phyloP scores from a whole-genome alignment of 2,329 filamentous ascomycete species.

The Microcyclosporella mali region DNA sequence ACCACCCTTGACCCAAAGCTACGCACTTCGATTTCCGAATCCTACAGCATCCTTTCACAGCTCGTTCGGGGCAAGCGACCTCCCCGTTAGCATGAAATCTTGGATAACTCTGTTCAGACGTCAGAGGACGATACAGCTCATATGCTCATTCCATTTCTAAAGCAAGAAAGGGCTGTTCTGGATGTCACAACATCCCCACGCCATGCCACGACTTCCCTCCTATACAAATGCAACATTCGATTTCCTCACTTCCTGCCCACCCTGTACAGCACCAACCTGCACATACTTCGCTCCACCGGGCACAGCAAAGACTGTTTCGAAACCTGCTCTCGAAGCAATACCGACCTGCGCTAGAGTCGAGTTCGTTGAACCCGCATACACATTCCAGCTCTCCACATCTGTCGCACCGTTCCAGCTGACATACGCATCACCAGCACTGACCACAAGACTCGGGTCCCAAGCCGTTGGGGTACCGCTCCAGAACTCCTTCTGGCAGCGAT shows the following conservation, averaged over 20 bases:
- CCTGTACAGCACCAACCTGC: slow-evolving; percentile 43
- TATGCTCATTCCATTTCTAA: too few relatives aligned
- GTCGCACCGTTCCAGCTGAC: slow-evolving; percentile 29
- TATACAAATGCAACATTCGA: too few relatives aligned
- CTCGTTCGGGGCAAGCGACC: too few relatives aligned
- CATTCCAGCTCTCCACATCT: slow-evolving; percentile 23
- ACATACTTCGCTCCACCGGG: slow-evolving; percentile 10
- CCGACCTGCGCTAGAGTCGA: slow-evolving; percentile 4
- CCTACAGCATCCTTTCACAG: too few relatives aligned
- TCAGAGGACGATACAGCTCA: too few relatives aligned
- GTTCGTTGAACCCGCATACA: slow-evolving; percentile 14
- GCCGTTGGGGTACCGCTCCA: slow-evolving; percentile 20
- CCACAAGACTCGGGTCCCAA: slow-evolving; percentile 1
- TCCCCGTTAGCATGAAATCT: too few relatives aligned
- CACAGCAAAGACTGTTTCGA: slow-evolving; percentile 20
- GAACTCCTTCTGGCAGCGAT: slow-evolving; percentile 19
- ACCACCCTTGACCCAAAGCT: too few relatives aligned
- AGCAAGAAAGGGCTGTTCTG: too few relatives aligned
- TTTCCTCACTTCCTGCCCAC: slow-evolving; percentile 8
- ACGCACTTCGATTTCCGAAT: too few relatives aligned
- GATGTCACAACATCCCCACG: too few relatives aligned
- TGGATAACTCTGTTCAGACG: too few relatives aligned
- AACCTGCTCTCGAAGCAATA: slow-evolving; percentile 12
- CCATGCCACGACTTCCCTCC: too few relatives aligned
- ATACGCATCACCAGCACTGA: slow-evolving; percentile 10